Evolutionary conservation across 2,329 filamentous ascomycete genomes (phyloP), one percentile per base, ranked within the genome.

Genomic region (Alternaria angustiovoidea): DNA sequence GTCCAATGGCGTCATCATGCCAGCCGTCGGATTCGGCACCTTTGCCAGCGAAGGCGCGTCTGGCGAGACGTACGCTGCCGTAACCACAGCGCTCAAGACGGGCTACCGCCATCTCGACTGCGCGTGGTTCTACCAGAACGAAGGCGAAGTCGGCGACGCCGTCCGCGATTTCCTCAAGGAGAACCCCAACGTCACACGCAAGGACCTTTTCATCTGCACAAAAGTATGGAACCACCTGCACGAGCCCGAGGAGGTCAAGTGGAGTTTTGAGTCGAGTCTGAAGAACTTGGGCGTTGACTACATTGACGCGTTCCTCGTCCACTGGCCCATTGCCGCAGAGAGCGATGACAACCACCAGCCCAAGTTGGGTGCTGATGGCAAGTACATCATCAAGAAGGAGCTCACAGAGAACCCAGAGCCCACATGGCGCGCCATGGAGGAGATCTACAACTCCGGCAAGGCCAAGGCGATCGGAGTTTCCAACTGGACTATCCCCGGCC

Each of bases 91-190:
- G 1, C 79, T 91, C 47, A 79, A 84, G 47, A 78, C 78, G 7
- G 88, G 88, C 32, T 90, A 90, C 75, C 83, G 87, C 38, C 87
- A 89, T 70, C 85, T 90, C 61, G 88, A 90, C 78, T 86, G 89
- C 12, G 91, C 90, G 0, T 88, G 89, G 77, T 87, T 86, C 75
- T 93, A 93, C 76, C 84, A 81, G 60, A 93, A 93, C 70, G 91
- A 93, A 74, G 76, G 79, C n/a, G 85, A 91, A 74, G 89, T 93
- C 36, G 88, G 89, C 32, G 81, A 87, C 47, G 90, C 90, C 2
- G 79, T 92, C 16, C 81, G 80, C 34, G 86, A 87, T 70, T 88
- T 87, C 77, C 78, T 87, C 61, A 80, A 82, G 70, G 77, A 82
- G 54, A 77, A 84, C 61, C 87, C 86, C 4, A 82, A 81, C 0